phyloP scores from a whole-genome alignment of 768 basidiomycete species.

The Lyophyllum semitale region DNA sequence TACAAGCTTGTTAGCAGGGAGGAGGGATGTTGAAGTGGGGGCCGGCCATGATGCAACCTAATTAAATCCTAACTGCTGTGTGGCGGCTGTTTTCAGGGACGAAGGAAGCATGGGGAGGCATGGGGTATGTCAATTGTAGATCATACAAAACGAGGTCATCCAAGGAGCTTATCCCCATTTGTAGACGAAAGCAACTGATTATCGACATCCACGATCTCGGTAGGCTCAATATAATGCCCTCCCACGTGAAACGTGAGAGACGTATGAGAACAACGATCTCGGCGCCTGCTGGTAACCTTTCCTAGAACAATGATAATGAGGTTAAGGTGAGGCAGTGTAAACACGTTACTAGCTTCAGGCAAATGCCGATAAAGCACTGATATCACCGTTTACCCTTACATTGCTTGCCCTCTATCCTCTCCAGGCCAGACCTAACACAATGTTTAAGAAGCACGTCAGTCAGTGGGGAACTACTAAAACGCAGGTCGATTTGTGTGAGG shows the following conservation, averaged over 20 bases:
- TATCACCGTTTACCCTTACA: slow-evolving; percentile 36
- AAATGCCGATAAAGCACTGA: slow-evolving; percentile 18
- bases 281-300: no score
- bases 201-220: slow-evolving; percentile 23
- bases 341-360: slow-evolving; percentile 27
- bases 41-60: background rate
- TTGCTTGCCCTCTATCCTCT: slow-evolving; percentile 27
- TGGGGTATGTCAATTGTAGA: background rate
- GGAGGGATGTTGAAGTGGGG: slow-evolving; percentile 1
- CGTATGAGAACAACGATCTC: no score
- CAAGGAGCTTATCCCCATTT: slow-evolving; percentile 15
- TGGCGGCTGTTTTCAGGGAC: background rate
- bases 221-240: slow-evolving; percentile 1
- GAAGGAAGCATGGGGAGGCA: background rate
- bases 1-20: background rate
- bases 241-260: no score
- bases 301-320: slow-evolving; percentile 36
- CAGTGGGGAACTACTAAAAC: background rate
- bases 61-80: slow-evolving; percentile 4
- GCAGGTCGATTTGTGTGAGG: slow-evolving; percentile 13
- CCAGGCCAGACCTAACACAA: slow-evolving; percentile 30
- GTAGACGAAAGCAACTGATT: slow-evolving; percentile 25
- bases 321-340: slow-evolving; percentile 28
- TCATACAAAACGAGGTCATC: slow-evolving; percentile 9
- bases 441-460: slow-evolving; percentile 46